These are phyloP conservation scores for Pseudocercospora crystallina DNA, from an alignment of 2,329 filamentous ascomycete genomes.

Conservation along the genomic window DNA sequence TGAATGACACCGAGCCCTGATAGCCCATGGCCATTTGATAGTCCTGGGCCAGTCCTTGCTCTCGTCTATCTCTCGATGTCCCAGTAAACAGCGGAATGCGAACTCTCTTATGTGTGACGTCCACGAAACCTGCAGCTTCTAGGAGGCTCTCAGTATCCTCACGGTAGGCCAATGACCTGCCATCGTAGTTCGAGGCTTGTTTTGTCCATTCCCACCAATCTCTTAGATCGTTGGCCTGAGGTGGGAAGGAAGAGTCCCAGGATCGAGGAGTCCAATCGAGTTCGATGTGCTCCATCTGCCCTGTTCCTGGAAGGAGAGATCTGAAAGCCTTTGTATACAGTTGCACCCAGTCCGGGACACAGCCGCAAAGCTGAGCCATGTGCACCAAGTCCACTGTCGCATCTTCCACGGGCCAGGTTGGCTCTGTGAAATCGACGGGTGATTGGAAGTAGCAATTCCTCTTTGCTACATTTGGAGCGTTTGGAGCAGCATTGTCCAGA, in stretches of 20 bases:
- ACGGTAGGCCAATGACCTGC: slow-evolving; percentile 66
- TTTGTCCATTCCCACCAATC: slow-evolving; percentile 68
- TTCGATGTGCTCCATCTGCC: slow-evolving; percentile 83
- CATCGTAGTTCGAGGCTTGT: slow-evolving; percentile 63
- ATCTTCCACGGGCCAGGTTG: slow-evolving; percentile 67
- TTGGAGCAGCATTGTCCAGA: slow-evolving; percentile 20
- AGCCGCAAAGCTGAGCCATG: slow-evolving; percentile 74
- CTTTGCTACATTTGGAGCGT: not conserved
- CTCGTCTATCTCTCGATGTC: slow-evolving; percentile 65
- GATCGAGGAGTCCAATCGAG: slow-evolving; percentile 78
- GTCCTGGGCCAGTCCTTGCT: slow-evolving; percentile 73
- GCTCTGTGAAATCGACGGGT: slow-evolving; percentile 72
- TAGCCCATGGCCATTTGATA: slow-evolving; percentile 72
- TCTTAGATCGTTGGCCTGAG: slow-evolving; percentile 55
- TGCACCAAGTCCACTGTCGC: slow-evolving; percentile 81
- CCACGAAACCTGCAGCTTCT: slow-evolving; percentile 71
- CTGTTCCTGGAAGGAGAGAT: slow-evolving; percentile 73
- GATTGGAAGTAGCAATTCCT: slow-evolving; percentile 21
- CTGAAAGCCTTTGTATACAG: slow-evolving; percentile 68
- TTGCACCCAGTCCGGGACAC: slow-evolving; percentile 71
- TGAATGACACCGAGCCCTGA: slow-evolving; percentile 25
- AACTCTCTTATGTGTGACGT: slow-evolving; percentile 66
- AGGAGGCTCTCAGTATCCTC: slow-evolving; percentile 62
- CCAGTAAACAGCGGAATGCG: slow-evolving; percentile 60
- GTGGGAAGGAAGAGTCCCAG: slow-evolving; percentile 52